Percentiles rank a stretch among this genome's conserved stretches.
Evolutionary conservation across 192 early-diverging fungal genomes (phyloP).

Genomic region (Cetraspora pellucida): DNA sequence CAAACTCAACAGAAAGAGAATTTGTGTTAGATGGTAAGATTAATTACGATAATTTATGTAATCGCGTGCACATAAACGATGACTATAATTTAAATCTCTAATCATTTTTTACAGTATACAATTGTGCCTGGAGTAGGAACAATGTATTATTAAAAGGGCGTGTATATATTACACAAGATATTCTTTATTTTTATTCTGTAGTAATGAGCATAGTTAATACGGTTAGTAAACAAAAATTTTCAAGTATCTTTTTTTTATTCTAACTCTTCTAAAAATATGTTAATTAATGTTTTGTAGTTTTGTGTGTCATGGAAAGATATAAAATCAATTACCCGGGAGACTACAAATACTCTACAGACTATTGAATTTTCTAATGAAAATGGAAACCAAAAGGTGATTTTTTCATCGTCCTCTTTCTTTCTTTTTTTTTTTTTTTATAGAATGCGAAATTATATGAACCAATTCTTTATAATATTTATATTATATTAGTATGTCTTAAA

Average conservation of each 20-base stretch:
- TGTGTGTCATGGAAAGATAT: conserved; percentile 48
- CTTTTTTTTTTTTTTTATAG: not conserved
- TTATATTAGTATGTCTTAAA: conserved; percentile 15
- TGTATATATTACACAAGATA: conserved; percentile 61
- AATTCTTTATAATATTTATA: not conserved
- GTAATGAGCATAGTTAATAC: conserved; percentile 65
- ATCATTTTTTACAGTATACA: conserved; percentile 40
- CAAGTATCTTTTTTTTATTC: not conserved
- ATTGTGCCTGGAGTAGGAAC: conserved; percentile 14
- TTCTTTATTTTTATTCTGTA: conserved; percentile 65
- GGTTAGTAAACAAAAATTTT: conserved; percentile 37
- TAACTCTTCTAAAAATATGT: not conserved
- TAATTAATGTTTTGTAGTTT: conserved; percentile 37
- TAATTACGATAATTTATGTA: not conserved
- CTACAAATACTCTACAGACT: not conserved
- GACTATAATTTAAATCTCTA: not conserved
- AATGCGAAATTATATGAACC: too few species aligned
- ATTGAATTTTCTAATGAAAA: not conserved
- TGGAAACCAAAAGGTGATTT: not conserved
- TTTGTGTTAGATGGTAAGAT: conserved; percentile 39
- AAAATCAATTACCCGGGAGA: conserved; percentile 32
- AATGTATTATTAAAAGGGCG: conserved; percentile 53
- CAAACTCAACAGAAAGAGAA: conserved; percentile 29
- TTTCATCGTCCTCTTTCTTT: not conserved
- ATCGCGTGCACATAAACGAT: not conserved